phyloP scores from a whole-genome alignment of 768 basidiomycete genomes.

The Leccinellum albellum region DNA sequence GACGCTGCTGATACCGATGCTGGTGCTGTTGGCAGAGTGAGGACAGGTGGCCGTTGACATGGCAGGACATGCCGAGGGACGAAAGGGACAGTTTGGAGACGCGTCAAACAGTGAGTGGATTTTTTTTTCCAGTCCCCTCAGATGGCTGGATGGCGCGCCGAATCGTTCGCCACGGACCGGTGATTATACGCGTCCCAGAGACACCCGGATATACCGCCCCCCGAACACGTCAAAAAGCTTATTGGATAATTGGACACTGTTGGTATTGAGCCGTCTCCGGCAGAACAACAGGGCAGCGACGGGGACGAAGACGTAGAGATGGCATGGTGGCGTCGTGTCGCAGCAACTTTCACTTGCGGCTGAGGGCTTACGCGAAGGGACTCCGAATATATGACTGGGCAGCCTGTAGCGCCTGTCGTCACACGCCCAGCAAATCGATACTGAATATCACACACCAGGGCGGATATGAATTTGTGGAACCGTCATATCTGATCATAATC shows the following conservation, averaged over 20 bases:
- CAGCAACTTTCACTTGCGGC: neutral
- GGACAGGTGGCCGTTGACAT: constrained; percentile 45
- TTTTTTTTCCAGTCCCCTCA: too few species aligned
- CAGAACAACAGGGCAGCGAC: constrained; percentile 45
- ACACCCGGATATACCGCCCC: constrained; percentile 58
- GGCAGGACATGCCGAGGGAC: constrained; percentile 77
- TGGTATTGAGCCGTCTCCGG: constrained; percentile 61
- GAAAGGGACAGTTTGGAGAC: constrained; percentile 34
- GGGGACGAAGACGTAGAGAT: constrained; percentile 53
- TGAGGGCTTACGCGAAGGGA: too few species aligned
- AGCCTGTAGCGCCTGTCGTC: too few species aligned
- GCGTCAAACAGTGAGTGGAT: constrained; percentile 60
- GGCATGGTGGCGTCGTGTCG: constrained; percentile 29
- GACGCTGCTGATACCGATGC: constrained; percentile 36
- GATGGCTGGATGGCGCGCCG: neutral
- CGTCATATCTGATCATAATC: neutral
- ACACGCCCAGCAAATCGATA: too few species aligned
- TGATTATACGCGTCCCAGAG: constrained; percentile 37
- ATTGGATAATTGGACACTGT: constrained; percentile 54
- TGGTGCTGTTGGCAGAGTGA: constrained; percentile 18
- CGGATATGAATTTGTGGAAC: too few species aligned
- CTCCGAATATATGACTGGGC: too few species aligned
- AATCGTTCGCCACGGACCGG: neutral
- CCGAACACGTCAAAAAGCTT: constrained; percentile 71
- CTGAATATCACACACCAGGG: too few species aligned